Base-by-base conservation (phyloP, 768 basidiomycete genomes). In the Lactarius hengduanensis region DNA sequence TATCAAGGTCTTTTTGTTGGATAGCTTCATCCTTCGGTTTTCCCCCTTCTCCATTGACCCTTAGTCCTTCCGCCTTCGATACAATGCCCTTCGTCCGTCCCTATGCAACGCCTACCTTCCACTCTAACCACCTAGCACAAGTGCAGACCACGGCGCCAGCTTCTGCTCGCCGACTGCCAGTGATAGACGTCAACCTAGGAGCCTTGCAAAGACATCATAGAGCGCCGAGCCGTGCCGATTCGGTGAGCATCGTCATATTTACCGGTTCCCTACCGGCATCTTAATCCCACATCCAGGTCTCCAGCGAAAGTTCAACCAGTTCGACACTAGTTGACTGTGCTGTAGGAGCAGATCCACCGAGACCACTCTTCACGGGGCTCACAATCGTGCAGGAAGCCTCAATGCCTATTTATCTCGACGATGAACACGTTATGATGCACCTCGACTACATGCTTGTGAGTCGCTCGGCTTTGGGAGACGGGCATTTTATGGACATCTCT, bases 311-410 rank as follows among this genome's bases (percentile, higher is more conserved):
- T 10, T 71, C 70, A 10, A 62, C 53, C 34, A 64, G 68, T 43
- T 71, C 70, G 55, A 71, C 70, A 20, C 43, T 71, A 34, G 70
- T 71, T 28, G 70, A 69, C 32, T 56, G 45, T 57, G 61, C 45
- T 45, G 70, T 69, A 60, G 28, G 69, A 56, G 38, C 26, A 28
- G 18, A 26, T 56, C 32, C 59, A 32, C 32, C 10, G 40, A 22
- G 36, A 34, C 57, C 34, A 20, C 36, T 43, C 40, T 47, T 50
- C 32, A 26, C 22, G 30, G 38, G 41, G 28, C 38, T 45, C 45
- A 68, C 57, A 30, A 26, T 26, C 50, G 5, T 55, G 47, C 57
- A 64, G 67, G 67, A 64, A 43, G 57, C n/a, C 30, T 34, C 59
- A 55, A 54, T 59, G 26, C 57, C 64, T 22, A 28, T 53, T 20